phyloP scores from a whole-genome alignment of 1,139 yeast genomes.

The Taphrina betulina region DNA sequence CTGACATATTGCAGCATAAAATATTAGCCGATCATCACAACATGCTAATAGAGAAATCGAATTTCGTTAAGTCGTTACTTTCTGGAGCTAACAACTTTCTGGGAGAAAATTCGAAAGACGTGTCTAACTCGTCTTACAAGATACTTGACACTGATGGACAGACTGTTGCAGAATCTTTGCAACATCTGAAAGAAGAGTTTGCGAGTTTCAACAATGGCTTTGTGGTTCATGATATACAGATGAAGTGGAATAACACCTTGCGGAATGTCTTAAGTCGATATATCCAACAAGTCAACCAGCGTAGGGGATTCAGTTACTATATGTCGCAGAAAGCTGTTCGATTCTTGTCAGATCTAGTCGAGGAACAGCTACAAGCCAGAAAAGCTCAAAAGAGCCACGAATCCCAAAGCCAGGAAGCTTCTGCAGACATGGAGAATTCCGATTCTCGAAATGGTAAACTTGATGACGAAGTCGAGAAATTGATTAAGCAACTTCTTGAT shows the following conservation, averaged over 20 bases:
- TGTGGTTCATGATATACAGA: constrained; percentile 69
- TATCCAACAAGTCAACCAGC: constrained; percentile 58
- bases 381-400: constrained; percentile 38
- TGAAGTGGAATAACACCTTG: constrained; percentile 74
- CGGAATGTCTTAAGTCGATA: constrained; percentile 65
- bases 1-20: not conserved
- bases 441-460: constrained; percentile 16
- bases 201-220: constrained; percentile 66
- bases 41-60: not conserved
- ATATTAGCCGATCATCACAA: constrained; percentile 1
- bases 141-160: too few relatives aligned
- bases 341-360: constrained; percentile 57
- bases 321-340: constrained; percentile 71
- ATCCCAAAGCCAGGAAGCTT: not conserved
- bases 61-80: constrained; percentile 1
- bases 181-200: constrained; percentile 5
- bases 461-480: constrained; percentile 34
- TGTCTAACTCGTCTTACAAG: too few relatives aligned
- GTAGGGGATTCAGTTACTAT: constrained; percentile 59
- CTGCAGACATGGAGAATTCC: not conserved
- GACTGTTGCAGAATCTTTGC: constrained; percentile 3
- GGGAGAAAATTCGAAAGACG: too few relatives aligned
- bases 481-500: constrained; percentile 36
- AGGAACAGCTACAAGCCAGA: constrained; percentile 36
- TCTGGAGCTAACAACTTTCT: too few relatives aligned